Evolutionary conservation across 345 rosid genomes (phyloP), one percentile per base, ranked within the genome.

Genomic region (Rhodamnia argentea): DNA sequence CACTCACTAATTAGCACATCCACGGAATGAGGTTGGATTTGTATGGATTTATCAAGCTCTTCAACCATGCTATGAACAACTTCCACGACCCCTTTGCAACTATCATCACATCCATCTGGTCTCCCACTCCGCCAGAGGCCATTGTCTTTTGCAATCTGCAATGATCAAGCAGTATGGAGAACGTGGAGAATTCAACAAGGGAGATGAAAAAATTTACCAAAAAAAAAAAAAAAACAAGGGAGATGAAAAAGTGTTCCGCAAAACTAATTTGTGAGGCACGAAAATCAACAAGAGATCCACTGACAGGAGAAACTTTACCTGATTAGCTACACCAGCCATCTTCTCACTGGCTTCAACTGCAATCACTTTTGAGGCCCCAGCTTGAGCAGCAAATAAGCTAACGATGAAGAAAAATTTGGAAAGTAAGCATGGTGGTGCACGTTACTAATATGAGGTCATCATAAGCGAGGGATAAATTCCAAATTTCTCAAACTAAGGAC

Each of bases 321-420:
- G 96, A 51, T 94, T 93, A 85, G 99, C 99, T 62, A 96, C 96
- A 75, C 93, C 92, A 76, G 99, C 93, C 99, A 97, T 96, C 92
- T 96, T 97, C 86, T 95, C 92, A 55, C 99, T 97, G 84, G 99
- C 99, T 92, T 97, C 99, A 56, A 97, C 91, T 85, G 98, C 94
- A 90, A 96, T 89, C 76, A 97, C 99, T 91, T 95, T 93, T 81
- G 97, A 94, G 64, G 99, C 99, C 88, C 99, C 99, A 62, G 93
- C 99, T 92, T 92, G 90, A 85, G 98, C 96, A 52, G 99, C 96
- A 94, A 97, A 96, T 81, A 97, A 95, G 89, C 99, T 97, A 84
- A 47, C 76, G 10, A 87, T 86, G 37, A 75, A 53, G 32, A 86
- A 85, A 83, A 40, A 89, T 20, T 24, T 60, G 55, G 55, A 52